Conservation (phyloP, 2,329 filamentous ascomycete genomes). For the Parastagonospora avenae region DNA sequence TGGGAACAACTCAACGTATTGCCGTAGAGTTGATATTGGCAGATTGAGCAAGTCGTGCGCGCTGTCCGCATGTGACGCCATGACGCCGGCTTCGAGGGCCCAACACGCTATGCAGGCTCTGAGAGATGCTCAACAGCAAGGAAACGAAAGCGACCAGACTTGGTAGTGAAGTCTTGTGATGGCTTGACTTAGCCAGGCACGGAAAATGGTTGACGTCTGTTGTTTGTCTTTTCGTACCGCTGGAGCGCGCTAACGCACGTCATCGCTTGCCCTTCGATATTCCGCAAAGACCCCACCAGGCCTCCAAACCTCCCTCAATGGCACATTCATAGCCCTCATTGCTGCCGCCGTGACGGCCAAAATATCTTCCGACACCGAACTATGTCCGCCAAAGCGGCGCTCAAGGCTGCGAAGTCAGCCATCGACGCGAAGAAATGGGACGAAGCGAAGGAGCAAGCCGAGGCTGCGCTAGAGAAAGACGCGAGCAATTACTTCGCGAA, state of each 20-base stretch:
- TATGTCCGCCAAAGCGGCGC: constrained; percentile 66
- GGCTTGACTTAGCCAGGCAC: not conserved
- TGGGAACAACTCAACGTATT: constrained; percentile 84
- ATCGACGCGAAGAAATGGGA: constrained; percentile 81
- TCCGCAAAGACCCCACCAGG: constrained; percentile 13
- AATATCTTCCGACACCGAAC: constrained; percentile 9
- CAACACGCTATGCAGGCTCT: constrained; percentile 5
- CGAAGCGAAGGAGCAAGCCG: constrained; percentile 72
- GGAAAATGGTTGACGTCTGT: constrained; percentile 19
- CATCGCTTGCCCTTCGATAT: constrained; percentile 24
- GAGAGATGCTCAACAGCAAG: not conserved
- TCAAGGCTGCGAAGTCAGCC: constrained; percentile 81
- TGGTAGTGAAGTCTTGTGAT: not conserved
- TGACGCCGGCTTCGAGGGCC: constrained; percentile 12
- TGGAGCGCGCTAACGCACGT: constrained; percentile 33
- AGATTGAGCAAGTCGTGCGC: constrained; percentile 61
- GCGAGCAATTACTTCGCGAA: constrained; percentile 82
- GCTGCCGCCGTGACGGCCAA: constrained; percentile 57
- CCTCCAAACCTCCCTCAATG: constrained; percentile 22
- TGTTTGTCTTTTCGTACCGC: constrained; percentile 34
- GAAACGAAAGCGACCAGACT: constrained; percentile 4
- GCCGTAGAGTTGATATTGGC: constrained; percentile 76
- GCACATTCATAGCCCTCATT: constrained; percentile 19
- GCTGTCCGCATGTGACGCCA: constrained; percentile 44
- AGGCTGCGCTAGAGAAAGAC: constrained; percentile 72